phyloP scores from a whole-genome alignment of 768 basidiomycete genomes.

The Leccinum boreale region DNA sequence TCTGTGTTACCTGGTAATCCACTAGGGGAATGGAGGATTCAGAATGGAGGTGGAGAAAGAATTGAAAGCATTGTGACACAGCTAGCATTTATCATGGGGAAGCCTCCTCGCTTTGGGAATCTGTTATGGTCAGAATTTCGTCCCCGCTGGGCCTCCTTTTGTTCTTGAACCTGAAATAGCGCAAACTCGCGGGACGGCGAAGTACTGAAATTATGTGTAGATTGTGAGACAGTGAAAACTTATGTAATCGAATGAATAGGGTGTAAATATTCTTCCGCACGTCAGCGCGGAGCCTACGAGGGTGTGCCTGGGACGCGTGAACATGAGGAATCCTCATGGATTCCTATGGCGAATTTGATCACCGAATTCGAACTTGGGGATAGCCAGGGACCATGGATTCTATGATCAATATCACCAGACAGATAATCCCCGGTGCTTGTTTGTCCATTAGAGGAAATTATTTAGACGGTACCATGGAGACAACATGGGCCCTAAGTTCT shows the following conservation, averaged over 20 bases:
- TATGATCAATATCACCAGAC: background rate
- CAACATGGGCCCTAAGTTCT: background rate
- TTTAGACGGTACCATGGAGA: background rate
- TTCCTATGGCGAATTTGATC: background rate
- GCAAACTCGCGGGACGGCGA: background rate
- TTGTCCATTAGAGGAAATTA: background rate
- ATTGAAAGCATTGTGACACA: background rate
- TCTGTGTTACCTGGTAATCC: conserved; percentile 11
- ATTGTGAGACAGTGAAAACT: background rate
- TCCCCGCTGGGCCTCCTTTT: background rate
- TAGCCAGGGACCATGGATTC: background rate
- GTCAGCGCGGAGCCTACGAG: background rate
- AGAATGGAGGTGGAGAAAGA: background rate
- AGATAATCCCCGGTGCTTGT: background rate
- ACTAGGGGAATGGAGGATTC: conserved; percentile 3
- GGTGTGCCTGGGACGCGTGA: background rate
- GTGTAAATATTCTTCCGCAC: background rate
- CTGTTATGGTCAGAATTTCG: conserved; percentile 5
- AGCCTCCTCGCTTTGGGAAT: background rate
- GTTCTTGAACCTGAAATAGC: conserved; percentile 1
- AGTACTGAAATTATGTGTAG: background rate
- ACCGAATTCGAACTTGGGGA: background rate
- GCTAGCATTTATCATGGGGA: conserved; percentile 13
- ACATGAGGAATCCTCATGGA: background rate
- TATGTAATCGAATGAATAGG: background rate